These are phyloP conservation scores for Peronospora farinosa DNA, from an alignment of 352 stramenopile species.

Conservation along the genomic window DNA sequence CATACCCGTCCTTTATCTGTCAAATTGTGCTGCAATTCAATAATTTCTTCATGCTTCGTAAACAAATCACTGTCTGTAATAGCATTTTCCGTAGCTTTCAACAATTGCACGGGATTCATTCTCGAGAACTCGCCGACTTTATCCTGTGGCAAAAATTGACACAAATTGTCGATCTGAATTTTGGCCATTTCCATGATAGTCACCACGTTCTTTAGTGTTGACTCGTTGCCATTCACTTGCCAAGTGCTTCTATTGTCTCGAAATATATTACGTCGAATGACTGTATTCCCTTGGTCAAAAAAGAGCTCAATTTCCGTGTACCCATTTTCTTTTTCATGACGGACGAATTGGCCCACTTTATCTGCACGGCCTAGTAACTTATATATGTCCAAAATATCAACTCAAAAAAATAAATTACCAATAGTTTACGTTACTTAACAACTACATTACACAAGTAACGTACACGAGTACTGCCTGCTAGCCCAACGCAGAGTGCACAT, in stretches of 20 bases:
- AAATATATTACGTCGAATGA: slow-evolving; percentile 90
- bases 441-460: neutral
- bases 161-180: slow-evolving; percentile 98
- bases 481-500: slow-evolving; percentile 94
- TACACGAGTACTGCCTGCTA: slow-evolving; percentile 92
- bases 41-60: slow-evolving; percentile 67
- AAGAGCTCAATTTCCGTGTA: slow-evolving; percentile 93
- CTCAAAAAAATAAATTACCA: no score
- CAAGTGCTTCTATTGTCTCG: slow-evolving; percentile 83
- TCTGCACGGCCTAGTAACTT: slow-evolving; percentile 93
- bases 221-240: slow-evolving; percentile 68
- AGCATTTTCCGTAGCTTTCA: slow-evolving; percentile 74
- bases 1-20: slow-evolving; percentile 52
- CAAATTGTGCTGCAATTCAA: slow-evolving; percentile 73
- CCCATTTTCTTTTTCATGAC: slow-evolving; percentile 76
- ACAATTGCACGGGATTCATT: slow-evolving; percentile 72
- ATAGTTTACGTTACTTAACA: no score
- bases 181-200: slow-evolving; percentile 81
- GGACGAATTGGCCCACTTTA: slow-evolving; percentile 88
- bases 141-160: slow-evolving; percentile 98
- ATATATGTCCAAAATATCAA: no score
- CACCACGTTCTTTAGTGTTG: slow-evolving; percentile 60
- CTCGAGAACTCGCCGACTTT: slow-evolving; percentile 89
- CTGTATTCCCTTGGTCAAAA: slow-evolving; percentile 60
- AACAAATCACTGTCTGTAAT: slow-evolving; percentile 69